A percentile compares a stretch with the other conserved stretches of the same genome.
Conservation (phyloP, 345 rosid species). For the Erucastrum elatum region DNA sequence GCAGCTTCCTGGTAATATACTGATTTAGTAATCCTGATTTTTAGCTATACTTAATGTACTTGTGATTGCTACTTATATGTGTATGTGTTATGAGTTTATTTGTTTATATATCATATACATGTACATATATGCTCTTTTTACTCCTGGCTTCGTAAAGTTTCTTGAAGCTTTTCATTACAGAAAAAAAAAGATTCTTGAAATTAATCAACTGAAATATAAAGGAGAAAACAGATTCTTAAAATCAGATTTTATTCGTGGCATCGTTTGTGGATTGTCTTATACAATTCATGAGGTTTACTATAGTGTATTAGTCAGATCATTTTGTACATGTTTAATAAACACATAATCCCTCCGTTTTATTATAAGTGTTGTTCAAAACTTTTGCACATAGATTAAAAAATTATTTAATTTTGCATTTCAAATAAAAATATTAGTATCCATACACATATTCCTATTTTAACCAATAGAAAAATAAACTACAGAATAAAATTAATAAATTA, state of each 20-base stretch:
- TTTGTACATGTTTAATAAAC: neutral
- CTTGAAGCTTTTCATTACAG: neutral
- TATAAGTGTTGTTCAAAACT: too few species aligned
- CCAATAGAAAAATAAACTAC: too few species aligned
- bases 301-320: constrained; percentile 9
- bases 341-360: neutral
- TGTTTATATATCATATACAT: neutral
- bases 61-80: neutral
- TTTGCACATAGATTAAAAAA: too few species aligned
- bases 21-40: neutral
- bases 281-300: constrained; percentile 16
- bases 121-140: neutral
- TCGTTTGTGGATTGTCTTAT: neutral
- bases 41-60: constrained; percentile 1
- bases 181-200: neutral
- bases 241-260: constrained; percentile 20
- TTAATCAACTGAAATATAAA: neutral
- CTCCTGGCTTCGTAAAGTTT: constrained; percentile 8
- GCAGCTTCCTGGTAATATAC: constrained; percentile 87
- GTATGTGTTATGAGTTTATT: constrained; percentile 1
- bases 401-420: too few species aligned
- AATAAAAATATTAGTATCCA: too few species aligned
- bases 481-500: too few species aligned
- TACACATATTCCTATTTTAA: too few species aligned
- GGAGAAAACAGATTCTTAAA: constrained; percentile 15